phyloP scores from a whole-genome alignment of 1,139 yeast genomes.

The Blastobotrys proliferans region DNA sequence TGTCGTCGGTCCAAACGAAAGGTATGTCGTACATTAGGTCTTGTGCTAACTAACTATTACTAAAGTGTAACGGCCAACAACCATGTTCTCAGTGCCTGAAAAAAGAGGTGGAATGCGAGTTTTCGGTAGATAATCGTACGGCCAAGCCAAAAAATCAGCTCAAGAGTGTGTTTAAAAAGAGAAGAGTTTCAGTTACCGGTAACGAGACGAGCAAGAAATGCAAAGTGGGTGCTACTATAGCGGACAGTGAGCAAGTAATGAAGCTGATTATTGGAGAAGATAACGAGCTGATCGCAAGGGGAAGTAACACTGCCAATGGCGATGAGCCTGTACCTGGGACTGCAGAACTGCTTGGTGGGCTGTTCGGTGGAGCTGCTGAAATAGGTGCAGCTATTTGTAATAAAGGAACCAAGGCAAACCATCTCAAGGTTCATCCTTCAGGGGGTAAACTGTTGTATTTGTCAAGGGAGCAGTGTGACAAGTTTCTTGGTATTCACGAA shows the following conservation, averaged over 20 bases:
- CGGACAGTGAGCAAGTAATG: conserved; percentile 11
- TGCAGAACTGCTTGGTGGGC: conserved; percentile 15
- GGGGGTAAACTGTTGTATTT: not conserved
- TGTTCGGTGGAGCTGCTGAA: conserved; percentile 15
- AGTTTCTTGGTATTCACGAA: conserved; percentile 4
- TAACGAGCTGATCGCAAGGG: not conserved
- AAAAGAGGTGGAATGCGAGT: conserved; percentile 14
- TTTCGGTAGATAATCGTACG: conserved; percentile 15
- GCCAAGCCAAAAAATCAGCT: conserved; percentile 5
- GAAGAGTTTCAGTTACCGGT: not conserved
- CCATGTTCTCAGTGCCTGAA: conserved; percentile 16
- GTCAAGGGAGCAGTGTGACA: conserved; percentile 14
- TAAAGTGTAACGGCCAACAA: conserved; percentile 17
- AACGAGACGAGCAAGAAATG: not conserved
- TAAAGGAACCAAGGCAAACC: not conserved
- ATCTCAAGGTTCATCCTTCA: conserved; percentile 4
- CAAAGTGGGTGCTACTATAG: not conserved
- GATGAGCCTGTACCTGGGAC: conserved; percentile 16
- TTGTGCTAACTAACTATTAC: not conserved
- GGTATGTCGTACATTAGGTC: not conserved
- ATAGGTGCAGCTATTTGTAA: not conserved
- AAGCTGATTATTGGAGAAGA: conserved; percentile 9
- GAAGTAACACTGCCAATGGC: conserved; percentile 4
- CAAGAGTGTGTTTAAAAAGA: not conserved
- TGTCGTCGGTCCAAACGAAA: conserved; percentile 15